Conservation (phyloP, 2,329 filamentous ascomycete genomes). For the Colletotrichum agaves region DNA sequence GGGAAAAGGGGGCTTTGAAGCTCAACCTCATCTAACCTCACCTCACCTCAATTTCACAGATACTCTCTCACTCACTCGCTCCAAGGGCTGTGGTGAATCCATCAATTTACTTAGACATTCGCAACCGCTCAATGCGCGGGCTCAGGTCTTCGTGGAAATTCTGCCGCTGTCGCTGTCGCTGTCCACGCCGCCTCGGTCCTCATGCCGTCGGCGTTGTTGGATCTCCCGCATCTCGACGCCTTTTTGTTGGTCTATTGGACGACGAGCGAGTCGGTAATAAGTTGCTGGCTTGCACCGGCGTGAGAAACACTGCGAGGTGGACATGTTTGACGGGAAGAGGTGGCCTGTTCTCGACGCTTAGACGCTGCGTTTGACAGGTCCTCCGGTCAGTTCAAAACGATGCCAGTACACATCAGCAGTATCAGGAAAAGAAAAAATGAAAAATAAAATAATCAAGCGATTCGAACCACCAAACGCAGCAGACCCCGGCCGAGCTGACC, state of each 20-base stretch:
- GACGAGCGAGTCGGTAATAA: background rate
- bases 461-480: background rate
- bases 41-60: slow-evolving; percentile 9
- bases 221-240: background rate
- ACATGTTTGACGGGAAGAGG: background rate
- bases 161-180: background rate
- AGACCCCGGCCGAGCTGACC: background rate
- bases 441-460: background rate
- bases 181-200: background rate
- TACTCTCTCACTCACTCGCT: no score
- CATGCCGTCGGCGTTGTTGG: background rate
- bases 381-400: background rate
- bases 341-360: slow-evolving; percentile 5
- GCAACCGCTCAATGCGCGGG: slow-evolving; percentile 5
- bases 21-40: slow-evolving; percentile 5
- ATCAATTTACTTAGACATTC: slow-evolving; percentile 27
- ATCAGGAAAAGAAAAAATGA: background rate
- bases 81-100: slow-evolving; percentile 20
- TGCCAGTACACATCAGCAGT: background rate
- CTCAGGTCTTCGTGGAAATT: slow-evolving; percentile 14
- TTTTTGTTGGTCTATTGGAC: background rate
- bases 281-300: background rate
- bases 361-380: slow-evolving; percentile 6
- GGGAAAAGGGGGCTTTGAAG: background rate
- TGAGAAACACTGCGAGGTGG: slow-evolving; percentile 1